Evolutionary conservation across 2,329 filamentous ascomycete genomes (phyloP).

Genomic region (Escovopsis sp.): DNA sequence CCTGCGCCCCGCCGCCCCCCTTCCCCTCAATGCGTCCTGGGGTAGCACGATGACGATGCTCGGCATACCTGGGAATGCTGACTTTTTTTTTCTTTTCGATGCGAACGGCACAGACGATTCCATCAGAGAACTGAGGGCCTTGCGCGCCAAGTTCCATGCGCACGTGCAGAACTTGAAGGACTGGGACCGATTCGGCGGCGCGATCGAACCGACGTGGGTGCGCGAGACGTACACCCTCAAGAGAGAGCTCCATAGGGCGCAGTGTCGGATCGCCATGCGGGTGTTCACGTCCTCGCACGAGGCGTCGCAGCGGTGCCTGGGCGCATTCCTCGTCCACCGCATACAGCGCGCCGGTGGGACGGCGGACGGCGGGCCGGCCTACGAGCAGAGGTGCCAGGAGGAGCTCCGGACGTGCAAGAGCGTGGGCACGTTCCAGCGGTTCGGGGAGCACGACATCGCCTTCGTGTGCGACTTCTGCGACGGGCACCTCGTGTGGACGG

Average conservation of each 20-base stretch:
- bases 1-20: not conserved
- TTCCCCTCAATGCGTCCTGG: not conserved
- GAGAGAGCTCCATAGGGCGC: conserved; percentile 39
- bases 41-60: too few species aligned
- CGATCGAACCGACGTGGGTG: conserved; percentile 41
- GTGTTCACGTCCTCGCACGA: conserved; percentile 39
- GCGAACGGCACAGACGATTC: conserved; percentile 30
- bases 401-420: conserved; percentile 36
- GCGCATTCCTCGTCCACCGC: conserved; percentile 39
- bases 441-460: conserved; percentile 38
- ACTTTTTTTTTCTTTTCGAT: not conserved
- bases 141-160: conserved; percentile 30
- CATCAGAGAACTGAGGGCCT: conserved; percentile 31
- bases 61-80: not conserved
- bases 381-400: conserved; percentile 26
- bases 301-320: conserved; percentile 35
- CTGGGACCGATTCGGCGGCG: conserved; percentile 39
- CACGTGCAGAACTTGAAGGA: conserved; percentile 37
- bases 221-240: conserved; percentile 35
- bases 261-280: conserved; percentile 41
- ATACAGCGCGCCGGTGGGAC: conserved; percentile 19
- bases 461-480: conserved; percentile 50
- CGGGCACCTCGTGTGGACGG: conserved; percentile 44
- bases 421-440: conserved; percentile 40
- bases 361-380: conserved; percentile 13